Evolutionary conservation across 2,329 filamentous ascomycete species (phyloP).

Genomic region (Penicillium nordicum): DNA sequence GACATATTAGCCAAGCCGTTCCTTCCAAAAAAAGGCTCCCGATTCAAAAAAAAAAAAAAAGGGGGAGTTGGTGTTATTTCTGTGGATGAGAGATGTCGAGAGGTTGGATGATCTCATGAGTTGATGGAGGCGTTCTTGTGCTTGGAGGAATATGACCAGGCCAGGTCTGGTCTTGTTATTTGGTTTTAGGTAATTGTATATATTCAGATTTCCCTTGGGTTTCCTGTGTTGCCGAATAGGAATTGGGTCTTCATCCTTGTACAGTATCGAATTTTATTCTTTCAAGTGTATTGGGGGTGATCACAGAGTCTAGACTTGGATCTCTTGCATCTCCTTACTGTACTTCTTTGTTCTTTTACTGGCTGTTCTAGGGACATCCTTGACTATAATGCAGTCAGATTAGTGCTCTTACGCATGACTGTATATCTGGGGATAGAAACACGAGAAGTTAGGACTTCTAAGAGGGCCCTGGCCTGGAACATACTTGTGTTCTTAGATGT

Average conservation of each 20-base stretch:
- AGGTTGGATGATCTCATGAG: constrained; percentile 2
- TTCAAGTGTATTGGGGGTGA: background rate
- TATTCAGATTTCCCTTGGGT: background rate
- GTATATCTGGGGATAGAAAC: background rate
- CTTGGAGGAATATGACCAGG: background rate
- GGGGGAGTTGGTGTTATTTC: background rate
- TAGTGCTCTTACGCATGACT: background rate
- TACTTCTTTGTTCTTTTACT: background rate
- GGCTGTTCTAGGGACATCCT: background rate
- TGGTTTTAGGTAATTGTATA: background rate
- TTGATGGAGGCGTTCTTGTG: constrained; percentile 1
- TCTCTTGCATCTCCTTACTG: background rate
- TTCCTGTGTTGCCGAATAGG: background rate
- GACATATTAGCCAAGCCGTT: background rate
- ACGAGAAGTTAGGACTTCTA: background rate
- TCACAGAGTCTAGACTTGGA: background rate
- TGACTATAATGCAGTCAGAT: background rate
- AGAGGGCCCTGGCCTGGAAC: background rate
- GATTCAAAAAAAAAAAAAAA: background rate
- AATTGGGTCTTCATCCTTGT: constrained; percentile 1
- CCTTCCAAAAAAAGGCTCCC: background rate
- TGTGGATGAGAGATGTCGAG: background rate
- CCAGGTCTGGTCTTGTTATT: background rate
- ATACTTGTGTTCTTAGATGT: background rate
- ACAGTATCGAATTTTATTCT: background rate